Evolutionary conservation across 1,284 basidiomycete species (phyloP).

Genomic region (Cryptococcus jaspeensis): DNA sequence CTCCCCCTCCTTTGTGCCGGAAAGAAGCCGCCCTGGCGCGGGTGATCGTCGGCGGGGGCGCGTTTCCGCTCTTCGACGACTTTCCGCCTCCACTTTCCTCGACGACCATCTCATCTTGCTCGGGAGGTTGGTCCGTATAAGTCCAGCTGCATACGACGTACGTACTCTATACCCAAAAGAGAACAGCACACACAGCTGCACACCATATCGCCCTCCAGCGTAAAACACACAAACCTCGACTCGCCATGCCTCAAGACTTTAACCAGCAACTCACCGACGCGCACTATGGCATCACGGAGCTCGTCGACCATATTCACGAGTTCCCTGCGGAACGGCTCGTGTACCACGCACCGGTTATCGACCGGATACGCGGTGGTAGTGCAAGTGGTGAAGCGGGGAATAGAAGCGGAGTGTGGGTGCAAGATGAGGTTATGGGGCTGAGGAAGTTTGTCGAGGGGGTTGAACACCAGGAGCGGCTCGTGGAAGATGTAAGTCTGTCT

Average conservation of each 20-base stretch:
- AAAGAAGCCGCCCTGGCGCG: too few relatives aligned
- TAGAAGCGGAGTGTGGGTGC: slow-evolving; percentile 18
- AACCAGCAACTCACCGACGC: slow-evolving; percentile 11
- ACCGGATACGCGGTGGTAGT: slow-evolving; percentile 7
- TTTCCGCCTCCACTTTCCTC: too few relatives aligned
- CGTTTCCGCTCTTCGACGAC: too few relatives aligned
- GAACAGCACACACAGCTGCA: too few relatives aligned
- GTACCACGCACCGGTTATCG: slow-evolving; percentile 20
- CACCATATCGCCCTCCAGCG: too few relatives aligned
- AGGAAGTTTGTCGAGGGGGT: slow-evolving; percentile 27
- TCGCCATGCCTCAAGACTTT: slow-evolving; percentile 15
- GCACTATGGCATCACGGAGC: not conserved
- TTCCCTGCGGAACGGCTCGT: slow-evolving; percentile 10
- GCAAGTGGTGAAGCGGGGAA: not conserved
- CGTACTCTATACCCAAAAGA: too few relatives aligned
- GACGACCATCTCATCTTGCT: too few relatives aligned
- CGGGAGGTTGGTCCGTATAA: too few relatives aligned
- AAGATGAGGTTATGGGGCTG: slow-evolving; percentile 28
- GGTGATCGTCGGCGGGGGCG: too few relatives aligned
- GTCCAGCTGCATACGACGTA: too few relatives aligned
- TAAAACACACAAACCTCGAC: too few relatives aligned
- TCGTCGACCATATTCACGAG: slow-evolving; percentile 7
- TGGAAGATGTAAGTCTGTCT: slow-evolving; percentile 19
- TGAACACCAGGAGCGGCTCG: slow-evolving; percentile 14
- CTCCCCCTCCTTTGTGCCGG: too few relatives aligned